Percentiles rank a stretch among this genome's conserved stretches.
These are phyloP conservation scores for Thyridium curvatum DNA, from an alignment of 2,329 filamentous ascomycete species.

Conservation along the genomic window DNA sequence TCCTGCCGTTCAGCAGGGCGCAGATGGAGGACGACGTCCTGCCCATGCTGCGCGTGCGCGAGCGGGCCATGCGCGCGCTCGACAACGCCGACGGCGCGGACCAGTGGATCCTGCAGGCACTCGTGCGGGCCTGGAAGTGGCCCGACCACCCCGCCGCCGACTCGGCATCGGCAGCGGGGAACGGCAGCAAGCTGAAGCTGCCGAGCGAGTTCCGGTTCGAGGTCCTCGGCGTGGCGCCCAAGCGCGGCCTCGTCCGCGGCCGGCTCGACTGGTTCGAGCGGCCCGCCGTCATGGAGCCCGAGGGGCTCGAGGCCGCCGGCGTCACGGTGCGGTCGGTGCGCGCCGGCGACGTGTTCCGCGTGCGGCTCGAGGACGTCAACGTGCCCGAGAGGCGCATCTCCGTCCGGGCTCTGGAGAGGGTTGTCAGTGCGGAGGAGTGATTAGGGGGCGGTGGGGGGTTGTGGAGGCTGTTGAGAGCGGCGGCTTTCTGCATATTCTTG, in stretches of 20 bases:
- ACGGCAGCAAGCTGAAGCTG: conserved; percentile 20
- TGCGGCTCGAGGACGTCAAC: conserved; percentile 48
- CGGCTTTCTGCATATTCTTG: no score
- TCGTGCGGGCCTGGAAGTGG: conserved; percentile 54
- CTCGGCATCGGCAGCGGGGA: no score
- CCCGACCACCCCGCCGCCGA: no score
- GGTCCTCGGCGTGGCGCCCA: conserved; percentile 28
- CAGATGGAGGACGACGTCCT: conserved; percentile 36
- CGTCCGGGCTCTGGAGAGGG: conserved; percentile 35
- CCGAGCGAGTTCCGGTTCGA: conserved; percentile 43
- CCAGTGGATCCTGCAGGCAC: conserved; percentile 53
- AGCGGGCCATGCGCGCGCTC: conserved; percentile 41
- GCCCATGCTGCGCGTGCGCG: conserved; percentile 44
- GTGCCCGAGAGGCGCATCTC: conserved; percentile 37
- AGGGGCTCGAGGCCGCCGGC: conserved; percentile 27
- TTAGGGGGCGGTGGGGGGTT: conserved; percentile 3
- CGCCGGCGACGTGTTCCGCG: conserved; percentile 48
- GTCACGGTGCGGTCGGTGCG: conserved; percentile 34
- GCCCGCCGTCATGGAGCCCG: conserved; percentile 31
- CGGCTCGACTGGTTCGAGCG: conserved; percentile 46
- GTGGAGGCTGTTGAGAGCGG: no score
- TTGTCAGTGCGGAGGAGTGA: conserved; percentile 6
- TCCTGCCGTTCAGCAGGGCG: conserved; percentile 38
- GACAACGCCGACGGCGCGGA: conserved; percentile 31
- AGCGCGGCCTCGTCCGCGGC: conserved; percentile 26